Evolutionary conservation across 2,329 filamentous ascomycete genomes (phyloP).

Genomic region (Alternaria solani): DNA sequence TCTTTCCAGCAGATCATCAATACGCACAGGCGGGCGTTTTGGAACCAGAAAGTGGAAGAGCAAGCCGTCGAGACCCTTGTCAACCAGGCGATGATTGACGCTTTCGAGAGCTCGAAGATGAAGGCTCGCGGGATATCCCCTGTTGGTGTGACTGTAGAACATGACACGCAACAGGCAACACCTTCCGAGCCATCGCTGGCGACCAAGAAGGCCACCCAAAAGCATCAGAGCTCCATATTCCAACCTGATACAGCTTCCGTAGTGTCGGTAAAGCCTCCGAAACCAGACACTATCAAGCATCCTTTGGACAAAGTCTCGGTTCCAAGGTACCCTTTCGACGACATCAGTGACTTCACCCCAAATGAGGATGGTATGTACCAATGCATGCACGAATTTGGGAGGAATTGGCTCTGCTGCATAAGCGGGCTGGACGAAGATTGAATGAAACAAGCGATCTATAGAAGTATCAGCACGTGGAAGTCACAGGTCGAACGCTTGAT

Average conservation of each 20-base stretch:
- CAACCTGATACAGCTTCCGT: background rate
- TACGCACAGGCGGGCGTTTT: background rate
- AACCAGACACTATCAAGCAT: background rate
- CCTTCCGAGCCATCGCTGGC: background rate
- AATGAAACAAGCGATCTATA: background rate
- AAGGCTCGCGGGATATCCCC: background rate
- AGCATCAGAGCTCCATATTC: background rate
- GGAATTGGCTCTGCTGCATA: background rate
- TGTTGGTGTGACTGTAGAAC: too few relatives aligned
- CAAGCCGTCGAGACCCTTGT: background rate
- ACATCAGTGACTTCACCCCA: background rate
- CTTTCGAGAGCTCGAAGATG: background rate
- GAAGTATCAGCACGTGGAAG: background rate
- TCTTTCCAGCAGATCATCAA: background rate
- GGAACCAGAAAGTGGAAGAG: background rate
- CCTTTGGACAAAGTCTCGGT: background rate
- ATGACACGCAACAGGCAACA: background rate
- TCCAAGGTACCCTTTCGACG: background rate
- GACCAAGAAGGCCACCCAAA: background rate
- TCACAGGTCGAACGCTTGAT: background rate
- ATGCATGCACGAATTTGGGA: background rate
- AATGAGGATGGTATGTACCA: background rate
- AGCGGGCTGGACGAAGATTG: background rate
- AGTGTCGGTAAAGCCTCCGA: background rate
- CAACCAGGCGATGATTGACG: background rate